Base-by-base conservation (phyloP, 2,329 filamentous ascomycete genomes). In the Venturia nashicola region DNA sequence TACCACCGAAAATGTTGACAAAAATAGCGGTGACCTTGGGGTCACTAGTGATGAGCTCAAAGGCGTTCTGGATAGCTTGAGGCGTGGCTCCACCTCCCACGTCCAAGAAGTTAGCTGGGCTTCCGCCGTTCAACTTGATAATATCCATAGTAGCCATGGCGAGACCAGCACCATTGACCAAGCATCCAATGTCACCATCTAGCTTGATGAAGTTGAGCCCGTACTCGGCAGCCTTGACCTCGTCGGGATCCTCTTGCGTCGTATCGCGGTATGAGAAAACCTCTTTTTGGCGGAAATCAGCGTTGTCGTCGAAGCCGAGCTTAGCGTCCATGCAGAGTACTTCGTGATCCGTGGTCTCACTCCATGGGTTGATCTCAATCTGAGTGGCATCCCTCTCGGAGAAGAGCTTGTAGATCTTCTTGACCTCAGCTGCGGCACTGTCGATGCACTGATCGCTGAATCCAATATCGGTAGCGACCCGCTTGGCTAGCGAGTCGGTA, bases 111-210 rank as follows among this genome's bases (percentile, higher is more conserved):
- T 99, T 99, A 71, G 94, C 94, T 67, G 94, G 94, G 74, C 86
- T 82, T 68, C 94, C 94, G 71, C 94, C 94, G 80, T 97, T 99
- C 68, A 99, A 86, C 86, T 99, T 97, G 85, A 99, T 99, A 78
- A 99, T 97, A 79, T 99, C 94, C 94, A 99, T 99, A 76, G 94
- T 99, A 68, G 94, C 94, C 94, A 99, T 99, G 79, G 94, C 94
- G 70, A 99, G 89, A 81, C 94, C 94, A 72, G 94, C 94, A 76
- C 94, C 94, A 82, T 99, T 99, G 82, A 99, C 94, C 66, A 97
- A 84, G 83, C 94, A 99, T 79, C 94, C 94, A 76, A 99, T 99
- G 76, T 99, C 94, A 76, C 94, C 94, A 75, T 97, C 94, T 67
- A 99, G 88, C 86, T 99, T 99, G 85, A 99, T 99, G 82, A 99